These are phyloP conservation scores for Salix brachista DNA, from an alignment of 345 rosid species.

Conservation along the genomic window DNA sequence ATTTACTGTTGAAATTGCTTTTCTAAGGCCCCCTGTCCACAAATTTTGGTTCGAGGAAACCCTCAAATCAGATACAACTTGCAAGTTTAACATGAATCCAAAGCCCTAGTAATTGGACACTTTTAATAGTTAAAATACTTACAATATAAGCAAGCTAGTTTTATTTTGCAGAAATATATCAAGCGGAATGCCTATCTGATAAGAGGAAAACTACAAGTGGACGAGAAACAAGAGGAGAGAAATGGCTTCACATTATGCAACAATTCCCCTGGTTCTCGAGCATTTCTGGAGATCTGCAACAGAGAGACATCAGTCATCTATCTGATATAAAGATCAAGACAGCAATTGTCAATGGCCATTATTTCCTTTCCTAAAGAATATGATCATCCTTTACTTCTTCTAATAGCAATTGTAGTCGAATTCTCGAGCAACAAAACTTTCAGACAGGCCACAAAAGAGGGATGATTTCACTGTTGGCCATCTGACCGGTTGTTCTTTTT, in stretches of 20 bases:
- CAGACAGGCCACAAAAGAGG: not conserved
- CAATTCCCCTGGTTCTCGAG: constrained; percentile 68
- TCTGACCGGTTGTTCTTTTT: not conserved
- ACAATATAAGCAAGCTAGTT: not conserved
- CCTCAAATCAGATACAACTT: not conserved
- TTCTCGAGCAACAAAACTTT: not conserved
- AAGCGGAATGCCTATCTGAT: constrained; percentile 14
- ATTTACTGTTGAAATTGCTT: not conserved
- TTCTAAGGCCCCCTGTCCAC: not conserved
- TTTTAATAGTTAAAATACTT: constrained; percentile 7
- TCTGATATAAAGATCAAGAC: not conserved
- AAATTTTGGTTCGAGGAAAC: not conserved
- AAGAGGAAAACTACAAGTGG: constrained; percentile 11
- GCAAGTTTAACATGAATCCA: not conserved
- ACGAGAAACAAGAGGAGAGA: not conserved
- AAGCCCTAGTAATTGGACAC: not conserved
- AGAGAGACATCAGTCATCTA: not conserved
- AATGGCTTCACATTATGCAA: constrained; percentile 60
- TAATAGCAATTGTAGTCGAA: not conserved
- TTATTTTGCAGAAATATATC: constrained; percentile 1
- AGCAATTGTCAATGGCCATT: not conserved
- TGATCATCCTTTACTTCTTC: not conserved
- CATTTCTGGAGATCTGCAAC: constrained; percentile 48
- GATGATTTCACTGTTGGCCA: not conserved
- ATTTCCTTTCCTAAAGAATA: not conserved